Conservation (phyloP, 192 early-diverging fungal genomes). For the Coemansia sp. region DNA sequence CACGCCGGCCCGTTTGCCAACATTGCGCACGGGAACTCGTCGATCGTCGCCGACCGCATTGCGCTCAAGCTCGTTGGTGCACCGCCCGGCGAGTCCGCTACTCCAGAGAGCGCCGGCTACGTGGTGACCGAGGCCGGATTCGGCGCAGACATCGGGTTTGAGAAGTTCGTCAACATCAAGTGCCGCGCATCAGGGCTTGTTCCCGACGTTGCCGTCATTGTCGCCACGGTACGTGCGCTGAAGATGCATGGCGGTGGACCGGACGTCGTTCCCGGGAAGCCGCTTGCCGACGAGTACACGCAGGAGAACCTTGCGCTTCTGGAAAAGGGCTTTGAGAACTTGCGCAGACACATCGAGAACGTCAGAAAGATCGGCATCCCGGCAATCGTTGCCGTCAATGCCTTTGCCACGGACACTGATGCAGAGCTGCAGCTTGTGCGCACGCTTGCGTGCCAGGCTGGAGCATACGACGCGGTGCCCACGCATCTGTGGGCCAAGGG, state of each 20-base stretch:
- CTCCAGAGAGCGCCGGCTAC: constrained; percentile 64
- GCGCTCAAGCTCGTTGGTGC: constrained; percentile 90
- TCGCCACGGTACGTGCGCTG: constrained; percentile 89
- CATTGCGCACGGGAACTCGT: constrained; percentile 98
- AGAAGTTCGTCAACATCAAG: constrained; percentile 99
- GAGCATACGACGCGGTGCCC: constrained; percentile 83
- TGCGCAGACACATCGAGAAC: constrained; percentile 91
- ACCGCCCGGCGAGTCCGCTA: constrained; percentile 55
- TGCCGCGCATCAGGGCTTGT: constrained; percentile 85
- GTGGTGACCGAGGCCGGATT: constrained; percentile 99
- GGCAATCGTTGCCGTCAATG: constrained; percentile 92
- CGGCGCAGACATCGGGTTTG: constrained; percentile 99
- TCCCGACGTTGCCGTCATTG: constrained; percentile 90
- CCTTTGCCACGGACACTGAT: constrained; percentile 81
- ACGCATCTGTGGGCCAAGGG: constrained; percentile 95
- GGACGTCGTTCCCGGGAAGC: constrained; percentile 85
- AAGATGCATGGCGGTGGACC: constrained; percentile 99
- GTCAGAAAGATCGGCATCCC: constrained; percentile 83
- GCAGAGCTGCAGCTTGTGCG: constrained; percentile 84
- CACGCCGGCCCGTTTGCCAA: constrained; percentile 99
- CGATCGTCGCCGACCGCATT: constrained; percentile 93
- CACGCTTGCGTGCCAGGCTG: constrained; percentile 71
- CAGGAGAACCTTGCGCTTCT: constrained; percentile 87
- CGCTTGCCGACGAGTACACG: constrained; percentile 84
- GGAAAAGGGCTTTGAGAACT: constrained; percentile 80